Conservation (phyloP, 495 filamentous ascomycete species). For the Rhypophila decipiens region DNA sequence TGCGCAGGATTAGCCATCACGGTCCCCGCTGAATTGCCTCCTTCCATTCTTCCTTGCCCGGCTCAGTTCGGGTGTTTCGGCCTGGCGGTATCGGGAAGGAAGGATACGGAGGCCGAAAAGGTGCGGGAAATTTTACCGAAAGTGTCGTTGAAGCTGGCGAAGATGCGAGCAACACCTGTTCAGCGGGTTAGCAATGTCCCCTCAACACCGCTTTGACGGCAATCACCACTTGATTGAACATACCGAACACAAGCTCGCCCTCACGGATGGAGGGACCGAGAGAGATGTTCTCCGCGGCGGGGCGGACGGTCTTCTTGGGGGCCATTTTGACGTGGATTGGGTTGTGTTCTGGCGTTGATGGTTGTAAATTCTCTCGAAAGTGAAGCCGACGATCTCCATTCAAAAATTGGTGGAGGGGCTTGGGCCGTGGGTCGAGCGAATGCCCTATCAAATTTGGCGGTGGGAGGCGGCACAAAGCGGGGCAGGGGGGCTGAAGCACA, state of each 20-base stretch:
- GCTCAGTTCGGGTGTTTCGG: conserved; percentile 34
- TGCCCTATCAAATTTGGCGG: conserved; percentile 24
- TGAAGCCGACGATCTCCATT: conserved; percentile 6
- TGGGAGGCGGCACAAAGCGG: conserved; percentile 18
- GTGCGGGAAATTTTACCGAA: no score
- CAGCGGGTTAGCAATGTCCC: no score
- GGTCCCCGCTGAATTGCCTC: no score
- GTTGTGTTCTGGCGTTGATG: conserved; percentile 11
- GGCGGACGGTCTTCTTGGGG: conserved; percentile 76
- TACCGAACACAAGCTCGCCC: conserved; percentile 94
- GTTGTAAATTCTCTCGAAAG: conserved; percentile 13
- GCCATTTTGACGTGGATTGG: conserved; percentile 54
- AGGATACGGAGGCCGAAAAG: conserved; percentile 99
- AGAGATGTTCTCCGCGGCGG: conserved; percentile 91
- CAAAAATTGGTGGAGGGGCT: conserved; percentile 17
- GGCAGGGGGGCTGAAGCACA: conserved; percentile 1
- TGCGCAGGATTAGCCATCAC: neutral
- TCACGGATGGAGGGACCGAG: conserved; percentile 71
- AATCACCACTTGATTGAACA: no score
- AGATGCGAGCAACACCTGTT: conserved; percentile 80
- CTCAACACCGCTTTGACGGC: neutral
- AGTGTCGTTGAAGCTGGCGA: conserved; percentile 98
- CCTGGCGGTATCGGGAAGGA: no score
- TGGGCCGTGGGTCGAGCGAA: conserved; percentile 15
- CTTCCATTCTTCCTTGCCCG: neutral